Evolutionary conservation across 148 eudicot genomes (phyloP).

Genomic region (Heliosperma pusillum): DNA sequence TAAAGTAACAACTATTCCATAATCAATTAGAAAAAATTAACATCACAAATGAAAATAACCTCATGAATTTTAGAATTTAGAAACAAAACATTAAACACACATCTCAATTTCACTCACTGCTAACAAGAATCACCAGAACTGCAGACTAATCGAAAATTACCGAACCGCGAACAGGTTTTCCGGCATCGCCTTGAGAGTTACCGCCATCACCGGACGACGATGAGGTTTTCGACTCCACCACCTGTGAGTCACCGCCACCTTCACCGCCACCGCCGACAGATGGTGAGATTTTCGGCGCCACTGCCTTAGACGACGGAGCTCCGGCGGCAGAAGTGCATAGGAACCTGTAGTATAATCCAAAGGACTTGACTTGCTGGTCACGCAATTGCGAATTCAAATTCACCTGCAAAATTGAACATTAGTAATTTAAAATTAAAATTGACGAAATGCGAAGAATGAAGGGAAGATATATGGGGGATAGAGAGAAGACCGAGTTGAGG

Average conservation of each 20-base stretch:
- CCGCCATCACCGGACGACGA: conserved; percentile 20
- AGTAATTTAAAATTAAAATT: neutral
- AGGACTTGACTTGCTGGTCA: conserved; percentile 19
- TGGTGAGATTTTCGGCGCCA: neutral
- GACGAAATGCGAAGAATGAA: neutral
- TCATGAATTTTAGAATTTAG: neutral
- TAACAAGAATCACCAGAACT: neutral
- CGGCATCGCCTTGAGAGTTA: conserved; percentile 40
- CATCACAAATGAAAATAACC: neutral
- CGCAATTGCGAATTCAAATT: conserved; percentile 1
- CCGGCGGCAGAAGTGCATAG: conserved; percentile 26
- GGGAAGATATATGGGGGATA: neutral
- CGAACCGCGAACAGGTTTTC: conserved; percentile 82
- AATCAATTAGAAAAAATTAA: neutral
- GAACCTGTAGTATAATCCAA: conserved; percentile 25
- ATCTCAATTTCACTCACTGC: too few relatives aligned
- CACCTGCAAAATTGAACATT: neutral
- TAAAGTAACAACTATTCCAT: too few relatives aligned
- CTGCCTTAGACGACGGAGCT: neutral
- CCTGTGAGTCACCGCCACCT: neutral
- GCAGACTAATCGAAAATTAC: conserved; percentile 29
- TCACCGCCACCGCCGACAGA: neutral
- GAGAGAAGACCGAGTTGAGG: neutral
- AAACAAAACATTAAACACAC: neutral
- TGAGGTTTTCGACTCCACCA: neutral